Evolutionary conservation across 1,284 basidiomycete genomes (phyloP), one percentile per base, ranked within the genome.

Genomic region (Papiliotrema nemorosa): DNA sequence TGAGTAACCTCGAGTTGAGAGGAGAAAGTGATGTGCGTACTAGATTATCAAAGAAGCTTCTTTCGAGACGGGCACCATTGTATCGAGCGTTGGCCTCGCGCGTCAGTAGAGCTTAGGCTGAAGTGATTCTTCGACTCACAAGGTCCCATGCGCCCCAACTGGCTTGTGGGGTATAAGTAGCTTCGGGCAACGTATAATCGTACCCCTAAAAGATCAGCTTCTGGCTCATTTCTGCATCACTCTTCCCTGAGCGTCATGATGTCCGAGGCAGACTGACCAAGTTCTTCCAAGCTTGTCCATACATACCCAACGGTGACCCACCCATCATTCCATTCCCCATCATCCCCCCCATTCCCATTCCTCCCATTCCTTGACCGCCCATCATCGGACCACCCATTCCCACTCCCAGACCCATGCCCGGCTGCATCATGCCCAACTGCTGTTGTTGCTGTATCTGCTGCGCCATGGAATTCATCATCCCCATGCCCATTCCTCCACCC

Each of bases 41-140:
- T 44, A 73, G 63, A 22, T 63, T 63, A 43, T 73, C 69, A 38
- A 72, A 68, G 54, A 71, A 69, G n/a, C 57, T 54, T 33, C 69
- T 44, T 29, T 70, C 66, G 14, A 73, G 58, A 22, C 59, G 35
- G 25, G 50, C 44, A 14, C 65, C 66, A 20, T 50, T 49, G 34
- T 67, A 67, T 47, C 62, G 60, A 5, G 64, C 65, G 21, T 49
- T 63, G 18, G 67, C 67, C 66, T 69, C 14, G 41, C 54, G 44
- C 38, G 34, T 21, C 14, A n/a, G n/a, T 44, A 14, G 14, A 13
- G 29, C 25, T n/a, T 6, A 26, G 3, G 16, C 35, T 6, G 29
- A 33, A 14, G 5, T 12, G n/a, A n/a, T 20, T 18, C 33, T 6
- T 26, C 7, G 27, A 58, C 64, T 51, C 26, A 66, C 68, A 18